These are phyloP conservation scores for Xylaria cubensis DNA, from an alignment of 495 filamentous ascomycete genomes.

Conservation along the genomic window DNA sequence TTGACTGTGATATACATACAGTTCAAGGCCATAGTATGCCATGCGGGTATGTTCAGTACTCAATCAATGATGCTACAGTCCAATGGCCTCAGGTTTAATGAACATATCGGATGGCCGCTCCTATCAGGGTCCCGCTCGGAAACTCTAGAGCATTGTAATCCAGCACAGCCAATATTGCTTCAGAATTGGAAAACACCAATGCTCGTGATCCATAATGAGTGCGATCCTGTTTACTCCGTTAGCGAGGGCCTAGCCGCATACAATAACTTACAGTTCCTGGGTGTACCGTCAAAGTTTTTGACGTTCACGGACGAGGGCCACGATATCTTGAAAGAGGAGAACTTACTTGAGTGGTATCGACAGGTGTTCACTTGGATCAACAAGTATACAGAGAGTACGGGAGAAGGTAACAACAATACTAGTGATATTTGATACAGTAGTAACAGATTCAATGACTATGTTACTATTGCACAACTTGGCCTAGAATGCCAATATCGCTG, in stretches of 20 bases:
- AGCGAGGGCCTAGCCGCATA: slow-evolving; percentile 75
- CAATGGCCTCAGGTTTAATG: neutral
- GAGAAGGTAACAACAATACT: neutral
- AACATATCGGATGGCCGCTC: neutral
- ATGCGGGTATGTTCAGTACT: slow-evolving; percentile 30
- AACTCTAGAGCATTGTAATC: slow-evolving; percentile 32
- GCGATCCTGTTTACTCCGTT: slow-evolving; percentile 76
- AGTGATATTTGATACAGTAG: neutral
- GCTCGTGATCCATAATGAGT: slow-evolving; percentile 57
- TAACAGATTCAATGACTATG: neutral
- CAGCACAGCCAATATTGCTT: slow-evolving; percentile 31
- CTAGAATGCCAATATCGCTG: too few relatives aligned
- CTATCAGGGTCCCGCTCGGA: slow-evolving; percentile 28
- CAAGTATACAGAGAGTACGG: slow-evolving; percentile 17
- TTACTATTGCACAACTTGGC: neutral
- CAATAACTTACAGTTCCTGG: slow-evolving; percentile 70
- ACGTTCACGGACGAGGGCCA: slow-evolving; percentile 64
- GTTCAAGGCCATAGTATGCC: slow-evolving; percentile 40
- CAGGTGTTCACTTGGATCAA: slow-evolving; percentile 72
- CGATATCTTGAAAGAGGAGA: slow-evolving; percentile 72
- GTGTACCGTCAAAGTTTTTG: slow-evolving; percentile 63
- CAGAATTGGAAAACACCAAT: slow-evolving; percentile 40
- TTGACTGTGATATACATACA: slow-evolving; percentile 8
- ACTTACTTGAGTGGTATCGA: slow-evolving; percentile 71
- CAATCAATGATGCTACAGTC: slow-evolving; percentile 8